Conservation (phyloP, 2,329 filamentous ascomycete genomes). For the Ascocoryne sarcoides region DNA sequence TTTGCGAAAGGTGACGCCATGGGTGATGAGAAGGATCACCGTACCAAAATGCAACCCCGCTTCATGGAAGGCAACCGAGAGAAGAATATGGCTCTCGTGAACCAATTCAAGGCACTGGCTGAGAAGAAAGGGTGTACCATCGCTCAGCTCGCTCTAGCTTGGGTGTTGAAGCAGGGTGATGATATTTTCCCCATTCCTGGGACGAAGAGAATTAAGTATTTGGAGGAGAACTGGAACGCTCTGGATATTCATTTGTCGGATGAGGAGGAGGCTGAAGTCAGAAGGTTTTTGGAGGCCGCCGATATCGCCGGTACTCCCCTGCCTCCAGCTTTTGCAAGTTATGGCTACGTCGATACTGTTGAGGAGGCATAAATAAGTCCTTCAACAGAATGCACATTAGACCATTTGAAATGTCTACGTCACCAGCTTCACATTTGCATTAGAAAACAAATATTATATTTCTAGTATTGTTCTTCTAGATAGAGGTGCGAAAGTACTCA, state of each 20-base stretch:
- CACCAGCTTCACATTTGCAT: too few species aligned
- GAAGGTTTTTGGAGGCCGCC: slow-evolving; percentile 29
- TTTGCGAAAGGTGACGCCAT: slow-evolving; percentile 15
- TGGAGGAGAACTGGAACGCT: slow-evolving; percentile 38
- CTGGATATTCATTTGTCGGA: slow-evolving; percentile 28
- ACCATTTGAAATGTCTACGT: too few species aligned
- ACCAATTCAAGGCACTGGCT: slow-evolving; percentile 40
- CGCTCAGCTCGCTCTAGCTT: slow-evolving; percentile 52
- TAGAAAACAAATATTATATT: too few species aligned
- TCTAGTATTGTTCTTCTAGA: background rate
- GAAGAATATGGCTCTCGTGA: slow-evolving; percentile 47
- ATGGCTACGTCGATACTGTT: slow-evolving; percentile 3
- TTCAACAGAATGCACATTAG: too few species aligned
- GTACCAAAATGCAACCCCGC: slow-evolving; percentile 36
- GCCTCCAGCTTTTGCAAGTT: slow-evolving; percentile 1
- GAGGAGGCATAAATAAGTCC: slow-evolving; percentile 3
- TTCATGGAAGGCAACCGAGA: slow-evolving; percentile 44
- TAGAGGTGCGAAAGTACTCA: background rate
- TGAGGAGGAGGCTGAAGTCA: slow-evolving; percentile 31
- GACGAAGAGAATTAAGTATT: slow-evolving; percentile 38
- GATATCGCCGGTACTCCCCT: slow-evolving; percentile 11
- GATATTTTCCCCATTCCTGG: slow-evolving; percentile 52
- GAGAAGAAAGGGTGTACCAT: slow-evolving; percentile 45
- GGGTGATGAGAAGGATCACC: slow-evolving; percentile 23
- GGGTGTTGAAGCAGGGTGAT: slow-evolving; percentile 51